A percentile compares a stretch with the other conserved stretches of the same genome.
These are phyloP conservation scores for Scleroderma citrinum DNA, from an alignment of 768 basidiomycete species.

Conservation along the genomic window DNA sequence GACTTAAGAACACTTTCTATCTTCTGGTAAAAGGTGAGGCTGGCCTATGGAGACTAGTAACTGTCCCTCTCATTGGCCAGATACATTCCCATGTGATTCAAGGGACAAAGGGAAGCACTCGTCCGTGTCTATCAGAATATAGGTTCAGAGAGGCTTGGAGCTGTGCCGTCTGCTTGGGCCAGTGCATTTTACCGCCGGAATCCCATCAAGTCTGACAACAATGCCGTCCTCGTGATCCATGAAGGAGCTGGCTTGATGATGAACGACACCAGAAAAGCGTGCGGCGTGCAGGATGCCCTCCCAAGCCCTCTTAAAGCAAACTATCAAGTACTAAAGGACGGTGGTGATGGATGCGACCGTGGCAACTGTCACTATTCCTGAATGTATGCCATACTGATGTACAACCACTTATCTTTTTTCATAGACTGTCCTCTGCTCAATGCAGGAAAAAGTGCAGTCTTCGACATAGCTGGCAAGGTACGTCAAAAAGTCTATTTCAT, in stretches of 20 bases:
- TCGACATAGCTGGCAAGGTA: constrained; percentile 76
- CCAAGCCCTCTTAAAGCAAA: constrained; percentile 56
- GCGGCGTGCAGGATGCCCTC: constrained; percentile 53
- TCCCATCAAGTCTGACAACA: constrained; percentile 1
- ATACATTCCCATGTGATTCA: too few species aligned
- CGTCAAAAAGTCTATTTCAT: background rate
- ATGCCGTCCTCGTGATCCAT: constrained; percentile 59
- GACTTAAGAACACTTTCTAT: too few species aligned
- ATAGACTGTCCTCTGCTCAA: constrained; percentile 80
- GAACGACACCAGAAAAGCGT: constrained; percentile 57
- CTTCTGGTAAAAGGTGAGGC: too few species aligned
- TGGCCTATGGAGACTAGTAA: too few species aligned
- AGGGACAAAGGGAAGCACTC: too few species aligned
- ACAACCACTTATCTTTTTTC: background rate
- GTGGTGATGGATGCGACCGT: constrained; percentile 81
- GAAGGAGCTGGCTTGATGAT: constrained; percentile 62
- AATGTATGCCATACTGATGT: constrained; percentile 41
- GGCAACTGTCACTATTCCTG: constrained; percentile 66
- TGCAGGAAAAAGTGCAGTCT: constrained; percentile 75
- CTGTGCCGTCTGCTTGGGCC: background rate
- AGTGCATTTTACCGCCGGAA: background rate
- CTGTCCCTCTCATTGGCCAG: too few species aligned
- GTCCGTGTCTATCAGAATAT: too few species aligned
- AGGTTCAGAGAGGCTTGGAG: constrained; percentile 2
- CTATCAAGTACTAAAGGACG: constrained; percentile 53